A percentile compares a stretch with the other conserved stretches of the same genome.
Evolutionary conservation across 2,329 filamentous ascomycete genomes (phyloP).

Genomic region (Coleophoma cylindrospora): DNA sequence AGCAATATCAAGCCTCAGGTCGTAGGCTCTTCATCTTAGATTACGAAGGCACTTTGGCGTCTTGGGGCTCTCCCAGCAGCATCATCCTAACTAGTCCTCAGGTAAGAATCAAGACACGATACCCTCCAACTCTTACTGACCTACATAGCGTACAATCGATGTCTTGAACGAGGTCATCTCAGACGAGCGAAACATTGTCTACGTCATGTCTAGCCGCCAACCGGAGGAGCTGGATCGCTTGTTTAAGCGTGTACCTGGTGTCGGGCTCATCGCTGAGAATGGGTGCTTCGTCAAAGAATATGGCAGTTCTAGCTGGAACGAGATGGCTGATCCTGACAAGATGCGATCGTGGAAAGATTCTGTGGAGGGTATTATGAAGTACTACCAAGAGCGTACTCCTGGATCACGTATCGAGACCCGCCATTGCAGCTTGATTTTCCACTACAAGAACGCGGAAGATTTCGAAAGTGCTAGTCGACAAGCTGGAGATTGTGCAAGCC

Average conservation of each 20-base stretch:
- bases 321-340: slow-evolving; percentile 67
- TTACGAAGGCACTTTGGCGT: slow-evolving; percentile 88
- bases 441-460: slow-evolving; percentile 80
- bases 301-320: slow-evolving; percentile 65
- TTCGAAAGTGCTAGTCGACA: slow-evolving; percentile 69
- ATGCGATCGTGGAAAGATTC: slow-evolving; percentile 78
- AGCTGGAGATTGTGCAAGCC: slow-evolving; percentile 84
- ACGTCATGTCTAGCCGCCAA: slow-evolving; percentile 87
- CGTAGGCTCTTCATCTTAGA: slow-evolving; percentile 84
- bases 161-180: slow-evolving; percentile 76
- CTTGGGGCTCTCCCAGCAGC: slow-evolving; percentile 77
- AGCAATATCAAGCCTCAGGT: slow-evolving; percentile 60
- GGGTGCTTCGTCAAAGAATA: slow-evolving; percentile 82
- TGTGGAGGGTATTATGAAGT: slow-evolving; percentile 76
- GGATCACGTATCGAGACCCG: slow-evolving; percentile 85
- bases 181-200: slow-evolving; percentile 79
- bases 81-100: slow-evolving; percentile 82
- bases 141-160: slow-evolving; percentile 66
- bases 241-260: slow-evolving; percentile 75
- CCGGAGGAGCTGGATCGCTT: slow-evolving; percentile 84
- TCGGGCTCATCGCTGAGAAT: slow-evolving; percentile 92
- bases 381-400: slow-evolving; percentile 86
- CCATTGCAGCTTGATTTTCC: slow-evolving; percentile 88
- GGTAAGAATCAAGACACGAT: slow-evolving; percentile 24
- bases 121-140: slow-evolving; percentile 10